Evolutionary conservation across 2,329 filamentous ascomycete genomes (phyloP).

Genomic region (Microsporum canis): DNA sequence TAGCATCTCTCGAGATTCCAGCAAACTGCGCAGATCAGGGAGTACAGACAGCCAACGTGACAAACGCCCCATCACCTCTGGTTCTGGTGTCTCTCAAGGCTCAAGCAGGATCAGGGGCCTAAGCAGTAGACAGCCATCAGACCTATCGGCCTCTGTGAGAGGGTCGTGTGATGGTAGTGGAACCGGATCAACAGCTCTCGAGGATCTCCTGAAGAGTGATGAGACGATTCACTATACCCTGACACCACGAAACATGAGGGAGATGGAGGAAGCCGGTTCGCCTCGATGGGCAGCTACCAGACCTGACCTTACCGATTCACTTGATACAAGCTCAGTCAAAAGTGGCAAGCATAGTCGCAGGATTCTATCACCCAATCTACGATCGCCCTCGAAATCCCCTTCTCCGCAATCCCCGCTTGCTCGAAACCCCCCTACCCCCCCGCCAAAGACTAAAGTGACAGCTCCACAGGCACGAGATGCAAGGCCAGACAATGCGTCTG

Average conservation of each 20-base stretch:
- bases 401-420: not conserved
- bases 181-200: conserved; percentile 57
- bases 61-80: conserved; percentile 29
- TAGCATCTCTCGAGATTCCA: conserved; percentile 19
- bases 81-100: conserved; percentile 31
- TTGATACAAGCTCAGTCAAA: conserved; percentile 7
- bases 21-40: conserved; percentile 28
- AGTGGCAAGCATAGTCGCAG: not conserved
- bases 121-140: conserved; percentile 23
- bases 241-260: conserved; percentile 66
- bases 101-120: conserved; percentile 35
- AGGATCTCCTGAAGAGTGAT: conserved; percentile 69
- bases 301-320: conserved; percentile 22
- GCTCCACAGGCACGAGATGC: conserved; percentile 55
- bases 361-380: not conserved
- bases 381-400: not conserved
- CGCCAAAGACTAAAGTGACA: conserved; percentile 9
- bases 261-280: conserved; percentile 46
- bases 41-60: conserved; percentile 30
- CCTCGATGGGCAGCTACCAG: conserved; percentile 24
- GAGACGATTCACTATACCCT: conserved; percentile 74
- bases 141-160: not conserved
- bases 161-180: conserved; percentile 8
- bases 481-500: conserved; percentile 57
- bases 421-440: not conserved